A percentile compares a stretch with the other conserved stretches of the same genome.
These are phyloP conservation scores for Cyphellophora europaea DNA, from an alignment of 2,329 filamentous ascomycete species.

Conservation along the genomic window DNA sequence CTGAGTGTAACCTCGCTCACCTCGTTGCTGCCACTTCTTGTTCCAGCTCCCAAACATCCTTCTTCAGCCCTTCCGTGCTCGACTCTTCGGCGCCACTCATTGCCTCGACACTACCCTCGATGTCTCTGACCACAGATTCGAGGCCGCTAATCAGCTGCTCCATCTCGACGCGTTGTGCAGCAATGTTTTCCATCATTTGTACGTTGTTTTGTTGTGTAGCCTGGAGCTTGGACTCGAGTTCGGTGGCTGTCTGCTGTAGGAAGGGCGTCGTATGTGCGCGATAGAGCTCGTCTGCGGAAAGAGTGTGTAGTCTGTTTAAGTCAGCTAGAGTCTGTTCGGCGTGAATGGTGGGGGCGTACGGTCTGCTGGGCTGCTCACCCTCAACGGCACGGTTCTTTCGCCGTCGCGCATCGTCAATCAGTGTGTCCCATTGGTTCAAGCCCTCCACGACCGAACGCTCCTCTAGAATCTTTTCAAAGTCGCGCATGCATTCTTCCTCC, in stretches of 20 bases:
- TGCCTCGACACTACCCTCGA: conserved; percentile 41
- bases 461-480: conserved; percentile 52
- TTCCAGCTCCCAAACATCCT: conserved; percentile 34
- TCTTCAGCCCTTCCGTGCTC: conserved; percentile 24
- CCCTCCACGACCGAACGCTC: conserved; percentile 48
- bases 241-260: conserved; percentile 39
- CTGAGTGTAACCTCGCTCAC: no score
- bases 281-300: conserved; percentile 47
- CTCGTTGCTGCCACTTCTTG: conserved; percentile 26
- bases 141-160: conserved; percentile 44
- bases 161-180: conserved; percentile 48
- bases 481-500: conserved; percentile 46
- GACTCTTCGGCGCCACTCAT: conserved; percentile 25
- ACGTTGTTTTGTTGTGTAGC: conserved; percentile 43
- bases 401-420: conserved; percentile 49
- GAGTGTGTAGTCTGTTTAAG: conserved; percentile 46
- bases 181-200: conserved; percentile 41
- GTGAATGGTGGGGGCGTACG: conserved; percentile 9
- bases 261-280: conserved; percentile 51
- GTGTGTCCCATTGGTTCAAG: conserved; percentile 51
- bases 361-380: conserved; percentile 12
- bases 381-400: conserved; percentile 34
- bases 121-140: conserved; percentile 47
- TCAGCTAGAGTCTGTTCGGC: conserved; percentile 3
- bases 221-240: conserved; percentile 41